These are phyloP conservation scores for Flaveria bidentis DNA, from an alignment of 129 eudicot genomes.

Conservation along the genomic window DNA sequence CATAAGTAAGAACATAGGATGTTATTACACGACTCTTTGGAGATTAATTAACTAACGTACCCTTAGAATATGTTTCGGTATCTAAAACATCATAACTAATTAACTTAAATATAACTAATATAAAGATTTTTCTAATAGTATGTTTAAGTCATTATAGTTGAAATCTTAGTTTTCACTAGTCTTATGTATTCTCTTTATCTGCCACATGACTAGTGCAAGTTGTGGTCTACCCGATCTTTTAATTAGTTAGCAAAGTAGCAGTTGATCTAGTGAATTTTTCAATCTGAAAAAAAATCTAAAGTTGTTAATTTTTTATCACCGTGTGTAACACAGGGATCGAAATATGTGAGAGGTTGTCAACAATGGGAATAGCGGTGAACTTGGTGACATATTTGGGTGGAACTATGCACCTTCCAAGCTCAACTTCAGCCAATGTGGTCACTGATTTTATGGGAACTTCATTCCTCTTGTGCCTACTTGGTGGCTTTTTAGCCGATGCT, in stretches of 20 bases:
- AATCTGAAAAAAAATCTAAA: not conserved
- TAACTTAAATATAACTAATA: not conserved
- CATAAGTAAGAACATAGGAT: not conserved
- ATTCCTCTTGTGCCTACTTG: conserved; percentile 83
- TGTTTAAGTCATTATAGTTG: not conserved
- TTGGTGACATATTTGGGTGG: conserved; percentile 89
- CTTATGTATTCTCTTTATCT: no score
- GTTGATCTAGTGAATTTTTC: no score
- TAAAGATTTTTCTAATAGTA: not conserved
- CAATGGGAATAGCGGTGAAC: conserved; percentile 97
- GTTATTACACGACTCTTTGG: not conserved
- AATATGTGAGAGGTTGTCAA: conserved; percentile 87
- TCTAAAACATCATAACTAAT: not conserved
- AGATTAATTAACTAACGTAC: not conserved
- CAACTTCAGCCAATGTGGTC: conserved; percentile 82
- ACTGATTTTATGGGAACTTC: conserved; percentile 92
- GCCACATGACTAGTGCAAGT: no score
- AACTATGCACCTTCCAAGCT: conserved; percentile 87
- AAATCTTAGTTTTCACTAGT: not conserved
- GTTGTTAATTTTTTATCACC: conserved; percentile 4
- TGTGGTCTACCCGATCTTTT: no score
- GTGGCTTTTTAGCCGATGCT: conserved; percentile 91
- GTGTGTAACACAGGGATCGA: conserved; percentile 67
- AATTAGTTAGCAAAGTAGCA: no score
- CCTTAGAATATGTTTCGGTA: not conserved